phyloP scores from a whole-genome alignment of 2,329 filamentous ascomycete species.

The Hypoxylon sp. region DNA sequence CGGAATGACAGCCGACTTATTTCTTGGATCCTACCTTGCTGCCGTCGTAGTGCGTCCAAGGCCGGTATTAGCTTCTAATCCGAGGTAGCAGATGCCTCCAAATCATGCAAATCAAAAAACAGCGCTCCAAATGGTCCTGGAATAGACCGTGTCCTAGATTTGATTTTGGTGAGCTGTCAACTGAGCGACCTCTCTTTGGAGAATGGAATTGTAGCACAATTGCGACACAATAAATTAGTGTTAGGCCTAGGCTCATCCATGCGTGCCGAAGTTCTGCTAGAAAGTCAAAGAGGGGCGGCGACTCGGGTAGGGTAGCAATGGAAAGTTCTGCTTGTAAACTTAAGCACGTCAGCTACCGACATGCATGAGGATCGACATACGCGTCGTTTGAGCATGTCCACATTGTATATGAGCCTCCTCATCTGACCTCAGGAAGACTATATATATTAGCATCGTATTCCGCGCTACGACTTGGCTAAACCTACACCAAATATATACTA shows the following conservation, averaged over 20 bases:
- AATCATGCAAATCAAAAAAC: slow-evolving; percentile 1
- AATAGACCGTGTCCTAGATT: neutral
- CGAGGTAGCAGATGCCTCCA: neutral
- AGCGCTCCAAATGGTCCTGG: neutral
- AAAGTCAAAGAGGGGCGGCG: neutral
- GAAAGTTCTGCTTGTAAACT: slow-evolving; percentile 8
- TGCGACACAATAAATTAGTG: neutral
- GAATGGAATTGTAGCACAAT: neutral
- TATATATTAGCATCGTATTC: neutral
- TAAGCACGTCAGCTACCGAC: neutral
- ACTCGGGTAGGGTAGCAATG: neutral
- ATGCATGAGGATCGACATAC: slow-evolving; percentile 1
- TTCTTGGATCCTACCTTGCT: slow-evolving; percentile 6
- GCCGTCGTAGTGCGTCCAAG: slow-evolving; percentile 1
- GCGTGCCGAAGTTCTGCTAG: neutral
- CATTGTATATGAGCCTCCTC: neutral
- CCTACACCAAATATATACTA: neutral
- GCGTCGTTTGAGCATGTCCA: slow-evolving; percentile 1
- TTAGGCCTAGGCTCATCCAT: neutral
- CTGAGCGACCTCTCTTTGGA: neutral
- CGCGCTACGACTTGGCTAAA: slow-evolving; percentile 6
- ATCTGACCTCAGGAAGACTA: neutral
- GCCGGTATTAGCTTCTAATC: slow-evolving; percentile 4
- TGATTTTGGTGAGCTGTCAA: neutral
- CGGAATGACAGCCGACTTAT: neutral